Percentiles rank a stretch among this genome's conserved stretches.
Conservation (phyloP, 1,284 basidiomycete genomes). For the Fomitopsis palustris region DNA sequence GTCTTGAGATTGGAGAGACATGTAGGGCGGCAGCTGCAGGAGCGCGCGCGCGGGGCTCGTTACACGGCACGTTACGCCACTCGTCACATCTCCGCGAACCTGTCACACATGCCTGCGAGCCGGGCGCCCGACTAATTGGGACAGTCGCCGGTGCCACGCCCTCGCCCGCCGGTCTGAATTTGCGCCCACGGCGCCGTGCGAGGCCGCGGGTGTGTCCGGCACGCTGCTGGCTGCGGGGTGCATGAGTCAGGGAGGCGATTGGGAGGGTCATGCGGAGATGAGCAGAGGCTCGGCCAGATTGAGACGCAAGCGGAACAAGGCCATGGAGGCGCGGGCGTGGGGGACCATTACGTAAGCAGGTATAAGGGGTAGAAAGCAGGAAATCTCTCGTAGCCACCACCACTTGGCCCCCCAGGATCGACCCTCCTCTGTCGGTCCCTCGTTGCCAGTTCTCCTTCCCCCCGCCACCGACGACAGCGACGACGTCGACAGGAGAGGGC, state of each 20-base stretch:
- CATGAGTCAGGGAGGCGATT: background rate
- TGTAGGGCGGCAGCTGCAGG: constrained; percentile 23
- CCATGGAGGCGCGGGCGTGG: background rate
- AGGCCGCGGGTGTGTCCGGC: background rate
- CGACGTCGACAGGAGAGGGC: constrained; percentile 36
- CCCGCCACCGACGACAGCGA: constrained; percentile 41
- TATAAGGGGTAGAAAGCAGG: constrained; percentile 7
- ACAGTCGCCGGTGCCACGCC: background rate
- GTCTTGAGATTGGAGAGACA: constrained; percentile 16
- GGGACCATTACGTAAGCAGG: constrained; percentile 19
- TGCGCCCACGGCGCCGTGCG: background rate
- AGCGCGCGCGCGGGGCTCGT: background rate
- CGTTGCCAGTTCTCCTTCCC: constrained; percentile 31
- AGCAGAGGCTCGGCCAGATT: background rate
- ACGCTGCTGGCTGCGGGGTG: background rate
- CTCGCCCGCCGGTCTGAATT: background rate
- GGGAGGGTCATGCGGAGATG: constrained; percentile 1
- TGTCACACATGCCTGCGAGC: background rate
- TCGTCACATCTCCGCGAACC: background rate
- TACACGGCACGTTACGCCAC: background rate
- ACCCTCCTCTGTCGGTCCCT: constrained; percentile 36
- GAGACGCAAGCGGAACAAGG: background rate
- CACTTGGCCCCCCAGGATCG: constrained; percentile 38
- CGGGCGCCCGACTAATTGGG: background rate
- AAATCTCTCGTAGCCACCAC: constrained; percentile 28